Evolutionary conservation across 176 grass and related monocot species (phyloP).

Genomic region (Pontederia crassipes): DNA sequence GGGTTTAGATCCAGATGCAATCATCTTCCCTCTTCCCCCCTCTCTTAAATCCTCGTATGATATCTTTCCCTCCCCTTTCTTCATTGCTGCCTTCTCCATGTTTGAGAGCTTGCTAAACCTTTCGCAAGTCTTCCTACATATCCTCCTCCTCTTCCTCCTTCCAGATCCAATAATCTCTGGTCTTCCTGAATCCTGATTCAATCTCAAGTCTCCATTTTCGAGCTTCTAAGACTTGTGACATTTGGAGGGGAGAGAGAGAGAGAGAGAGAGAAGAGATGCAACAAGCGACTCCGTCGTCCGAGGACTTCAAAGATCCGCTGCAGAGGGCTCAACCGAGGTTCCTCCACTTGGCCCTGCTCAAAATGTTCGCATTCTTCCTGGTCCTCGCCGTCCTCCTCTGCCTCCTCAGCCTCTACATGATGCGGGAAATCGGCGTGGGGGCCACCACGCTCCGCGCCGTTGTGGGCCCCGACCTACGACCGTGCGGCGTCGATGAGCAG

Average conservation of each 20-base stretch:
- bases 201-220: slow-evolving; percentile 4
- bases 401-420: slow-evolving; percentile 55
- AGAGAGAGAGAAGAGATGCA: slow-evolving; percentile 38
- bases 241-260: neutral
- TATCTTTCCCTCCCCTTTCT: too few species aligned
- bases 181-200: neutral
- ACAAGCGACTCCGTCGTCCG: slow-evolving; percentile 54
- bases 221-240: too few species aligned
- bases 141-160: too few species aligned
- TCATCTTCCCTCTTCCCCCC: too few species aligned
- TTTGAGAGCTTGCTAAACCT: too few species aligned
- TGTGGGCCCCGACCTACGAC: neutral
- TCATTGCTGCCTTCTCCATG: too few species aligned
- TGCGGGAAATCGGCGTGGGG: slow-evolving; percentile 28
- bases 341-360: slow-evolving; percentile 41
- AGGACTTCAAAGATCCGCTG: slow-evolving; percentile 63
- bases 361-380: slow-evolving; percentile 62
- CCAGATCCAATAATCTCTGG: too few species aligned
- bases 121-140: too few species aligned
- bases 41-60: too few species aligned
- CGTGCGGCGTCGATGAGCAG: slow-evolving; percentile 13
- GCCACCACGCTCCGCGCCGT: slow-evolving; percentile 26
- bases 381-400: slow-evolving; percentile 62
- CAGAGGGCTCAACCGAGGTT: slow-evolving; percentile 34
- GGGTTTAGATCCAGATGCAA: too few species aligned